Base-by-base conservation (phyloP, 345 rosid genomes). In the Microthlaspi erraticum region DNA sequence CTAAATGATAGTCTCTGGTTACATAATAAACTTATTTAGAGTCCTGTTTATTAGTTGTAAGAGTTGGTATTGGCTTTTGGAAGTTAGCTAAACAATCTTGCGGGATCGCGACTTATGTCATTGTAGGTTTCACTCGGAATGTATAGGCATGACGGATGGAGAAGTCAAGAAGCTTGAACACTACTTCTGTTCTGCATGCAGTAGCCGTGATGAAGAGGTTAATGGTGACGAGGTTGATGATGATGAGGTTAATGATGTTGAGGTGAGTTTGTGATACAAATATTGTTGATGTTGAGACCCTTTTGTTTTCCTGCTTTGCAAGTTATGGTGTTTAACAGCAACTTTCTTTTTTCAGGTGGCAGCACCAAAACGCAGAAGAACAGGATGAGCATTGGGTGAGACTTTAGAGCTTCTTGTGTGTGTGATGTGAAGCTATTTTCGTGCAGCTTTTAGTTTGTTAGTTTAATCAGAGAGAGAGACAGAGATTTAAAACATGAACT, bases 61-160 rank as follows among this genome's bases (percentile, higher is more conserved):
- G 65, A 46, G 60, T 56, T 46, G 8, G 29, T 68, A 10, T 14
- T 53, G 29, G 29, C 29, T 26, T 26, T 26, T 26, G 29, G 29
- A 3, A 26, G 29, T 26, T 26, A 26, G 29, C 29, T 26, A 26
- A n/a, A 26, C 29, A 3, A 26, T 26, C 29, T 26, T n/a, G n/a
- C n/a, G n/a, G n/a, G n/a, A n/a, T n/a, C 29, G 29, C 29, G 29
- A 26, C 29, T 26, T 26, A 49, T 78, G 49, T 56, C 32, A 44
- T 37, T 76, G 55, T 66, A 93, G 98, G 96, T 90, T 86, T 75
- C 97, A 93, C 78, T 97, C 98, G 55, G 89, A 88, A 13, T 93
- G 97, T 80, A 90, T 86, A 53, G 89, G 86, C 71, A 84, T 87
- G 96, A 86, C 89, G 3, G 84, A 84, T 73, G 93, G 88, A 74